These are phyloP conservation scores for Dictyostelium discoideum DNA, from an alignment of 78 protist species.

Conservation along the genomic window DNA sequence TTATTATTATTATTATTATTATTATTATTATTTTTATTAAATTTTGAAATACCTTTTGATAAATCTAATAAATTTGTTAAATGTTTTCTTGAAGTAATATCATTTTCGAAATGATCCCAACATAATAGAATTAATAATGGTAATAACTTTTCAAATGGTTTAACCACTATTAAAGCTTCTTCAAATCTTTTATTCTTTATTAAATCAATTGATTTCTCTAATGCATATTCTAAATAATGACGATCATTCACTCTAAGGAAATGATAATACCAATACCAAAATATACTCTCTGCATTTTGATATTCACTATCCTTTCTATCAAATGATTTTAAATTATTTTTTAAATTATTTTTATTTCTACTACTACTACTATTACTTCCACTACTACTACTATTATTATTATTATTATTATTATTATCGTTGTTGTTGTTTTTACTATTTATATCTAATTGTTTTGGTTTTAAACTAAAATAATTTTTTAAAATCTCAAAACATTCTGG, in stretches of 20 bases:
- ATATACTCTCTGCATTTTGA: conserved; percentile 10
- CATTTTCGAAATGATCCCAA: conserved; percentile 73
- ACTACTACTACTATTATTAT: background rate
- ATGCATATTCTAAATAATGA: conserved; percentile 59
- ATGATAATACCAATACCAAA: conserved; percentile 82
- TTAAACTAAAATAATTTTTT: conserved; percentile 31
- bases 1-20: background rate
- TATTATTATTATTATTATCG: background rate
- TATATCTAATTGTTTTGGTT: background rate
- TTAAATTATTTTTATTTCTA: background rate
- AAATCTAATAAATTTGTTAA: conserved; percentile 11
- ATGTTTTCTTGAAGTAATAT: conserved; percentile 23
- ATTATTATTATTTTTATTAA: background rate
- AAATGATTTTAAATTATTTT: background rate
- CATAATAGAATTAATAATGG: conserved; percentile 53
- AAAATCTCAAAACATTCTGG: conserved; percentile 35
- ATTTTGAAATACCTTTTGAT: background rate
- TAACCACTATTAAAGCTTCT: conserved; percentile 28
- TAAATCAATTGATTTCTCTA: conserved; percentile 26
- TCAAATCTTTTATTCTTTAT: conserved; percentile 28
- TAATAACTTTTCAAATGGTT: conserved; percentile 56
- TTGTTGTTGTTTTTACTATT: too few relatives aligned
- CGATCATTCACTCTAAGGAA: conserved; percentile 51
- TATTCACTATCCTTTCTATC: conserved; percentile 4
- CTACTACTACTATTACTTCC: too few relatives aligned